Base-by-base conservation (phyloP, 2,329 filamentous ascomycete genomes). In the Torrubiellomyces zombiae region DNA sequence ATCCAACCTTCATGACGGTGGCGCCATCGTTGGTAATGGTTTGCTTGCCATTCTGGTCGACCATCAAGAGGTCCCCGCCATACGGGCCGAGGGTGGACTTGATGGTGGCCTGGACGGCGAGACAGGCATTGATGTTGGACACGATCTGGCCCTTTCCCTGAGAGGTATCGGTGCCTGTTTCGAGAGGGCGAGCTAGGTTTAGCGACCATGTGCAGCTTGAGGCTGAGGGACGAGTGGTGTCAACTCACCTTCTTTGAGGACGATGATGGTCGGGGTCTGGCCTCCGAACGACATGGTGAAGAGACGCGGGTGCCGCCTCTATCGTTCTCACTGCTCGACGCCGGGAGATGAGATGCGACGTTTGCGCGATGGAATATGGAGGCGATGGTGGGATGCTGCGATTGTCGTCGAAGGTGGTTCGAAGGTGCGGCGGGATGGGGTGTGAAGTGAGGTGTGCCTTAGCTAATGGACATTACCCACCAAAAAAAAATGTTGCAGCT, bases 21-120 rank as follows among this genome's bases (percentile, higher is more conserved):
- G 89, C 89, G 47, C 89, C 89, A 60, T 98, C 89, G 57, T 98
- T 98, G 42, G 89, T 98, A 50, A 98, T 95, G 28, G 89, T 98
- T 60, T 94, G 83, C 53, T 60, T 75, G 52, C 89, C 89, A 63
- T 94, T 94, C 53, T 74, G 75, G 55, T 95, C 89, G 28, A 95
- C 86, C 58, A 98, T 75, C 51, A 98, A 66, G 50, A 95, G 60
- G 58, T 98, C 89, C 45, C 89, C 89, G 49, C 89, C 89, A 56
- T 95, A 98, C 17, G 89, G 89, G 20, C 89, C 89, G 18, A 98
- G 67, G 12, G 89, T 98, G 44, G 78, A 81, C 61, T 92, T 91
- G 60, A 98, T 86, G 31, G 86, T 95, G 25, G 75, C 69, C 59
- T 98, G 89, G 20, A 98, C 85, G 14, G 89, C 86, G 42, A 94